phyloP scores from a whole-genome alignment of 2,329 filamentous ascomycete genomes.

The Paramyrothecium roridum region DNA sequence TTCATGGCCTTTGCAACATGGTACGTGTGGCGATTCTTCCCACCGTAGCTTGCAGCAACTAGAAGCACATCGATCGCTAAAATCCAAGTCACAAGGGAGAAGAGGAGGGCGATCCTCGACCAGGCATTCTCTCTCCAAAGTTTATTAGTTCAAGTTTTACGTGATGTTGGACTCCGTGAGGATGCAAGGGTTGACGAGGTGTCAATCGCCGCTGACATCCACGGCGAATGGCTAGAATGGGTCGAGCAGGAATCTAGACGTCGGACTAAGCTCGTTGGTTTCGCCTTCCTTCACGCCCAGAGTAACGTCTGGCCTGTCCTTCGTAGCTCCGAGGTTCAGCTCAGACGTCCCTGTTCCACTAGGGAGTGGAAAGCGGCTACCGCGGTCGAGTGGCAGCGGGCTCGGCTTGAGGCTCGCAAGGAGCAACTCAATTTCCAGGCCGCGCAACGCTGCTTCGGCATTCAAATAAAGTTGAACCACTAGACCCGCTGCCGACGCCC shows the following conservation, averaged over 20 bases:
- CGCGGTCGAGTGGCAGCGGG: slow-evolving; percentile 25
- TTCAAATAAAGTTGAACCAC: slow-evolving; percentile 21
- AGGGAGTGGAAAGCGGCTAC: slow-evolving; percentile 31
- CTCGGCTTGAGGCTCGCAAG: slow-evolving; percentile 21
- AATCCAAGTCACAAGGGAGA: too few relatives aligned
- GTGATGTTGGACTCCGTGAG: too few relatives aligned
- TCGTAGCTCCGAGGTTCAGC: slow-evolving; percentile 30
- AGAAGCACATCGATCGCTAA: too few relatives aligned
- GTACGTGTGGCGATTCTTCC: too few relatives aligned
- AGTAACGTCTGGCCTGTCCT: slow-evolving; percentile 33
- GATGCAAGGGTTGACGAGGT: slow-evolving; percentile 5
- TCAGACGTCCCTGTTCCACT: slow-evolving; percentile 30
- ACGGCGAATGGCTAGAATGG: slow-evolving; percentile 24
- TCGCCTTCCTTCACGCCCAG: slow-evolving; percentile 34
- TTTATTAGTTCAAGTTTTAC: background rate
- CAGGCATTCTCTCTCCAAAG: too few relatives aligned
- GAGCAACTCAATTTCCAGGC: slow-evolving; percentile 33
- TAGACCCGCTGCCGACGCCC: slow-evolving; percentile 31
- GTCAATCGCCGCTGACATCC: background rate
- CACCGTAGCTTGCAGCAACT: too few relatives aligned
- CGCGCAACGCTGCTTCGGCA: slow-evolving; percentile 27
- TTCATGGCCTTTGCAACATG: too few relatives aligned
- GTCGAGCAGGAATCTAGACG: slow-evolving; percentile 25
- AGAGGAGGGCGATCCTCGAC: too few relatives aligned
- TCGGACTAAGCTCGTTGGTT: slow-evolving; percentile 32